Base-by-base conservation (phyloP, 2,329 filamentous ascomycete genomes). In the Sarocladium strictum region DNA sequence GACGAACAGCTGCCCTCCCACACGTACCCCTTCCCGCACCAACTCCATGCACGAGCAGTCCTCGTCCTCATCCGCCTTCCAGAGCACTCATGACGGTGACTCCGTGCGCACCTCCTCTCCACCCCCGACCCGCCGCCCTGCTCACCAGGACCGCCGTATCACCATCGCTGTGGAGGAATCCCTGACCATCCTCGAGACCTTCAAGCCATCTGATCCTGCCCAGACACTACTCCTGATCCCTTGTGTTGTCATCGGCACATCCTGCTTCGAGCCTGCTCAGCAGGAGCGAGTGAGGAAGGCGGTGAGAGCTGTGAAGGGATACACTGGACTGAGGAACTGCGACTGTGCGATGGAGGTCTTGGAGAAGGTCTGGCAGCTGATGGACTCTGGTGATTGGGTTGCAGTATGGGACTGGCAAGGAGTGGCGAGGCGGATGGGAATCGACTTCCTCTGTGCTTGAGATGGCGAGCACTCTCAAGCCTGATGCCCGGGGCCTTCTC, bases 401-500 rank as follows among this genome's bases (percentile, higher is more conserved):
- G 72, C 74, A 17, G 80, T 79, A 7, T 86, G 83, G 83, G 83
- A 86, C 64, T 86, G 82, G 82, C 81, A 85, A 58, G 70, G 71
- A 3, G 73, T 85, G 26, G 81, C 81, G 1, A 67, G 72, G 53
- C 62, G 69, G 7, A 75, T 83, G 66, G 74, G 71, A 0, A 71
- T 84, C 33, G 78, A 84, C 64, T 84, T 84, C 60, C 69, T 82
- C 2, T 81, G 79, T 63, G 66, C 70, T 23, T 73, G 58, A 69
- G 65, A 27, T 55, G n/a, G 27, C 17, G n/a, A 9, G 32, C 32
- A 9, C 32, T 15, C 32, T 33, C 32, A 33, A 9, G 32, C 15
- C 32, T 33, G 32, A 33, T 33, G 32, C 32, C 32, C 15, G 9
- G 15, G 15, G 15, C 32, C 15, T 33, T 15, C 5, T 38, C 35